phyloP scores from a whole-genome alignment of 441 rosid genomes.

The Omphalea diandra region DNA sequence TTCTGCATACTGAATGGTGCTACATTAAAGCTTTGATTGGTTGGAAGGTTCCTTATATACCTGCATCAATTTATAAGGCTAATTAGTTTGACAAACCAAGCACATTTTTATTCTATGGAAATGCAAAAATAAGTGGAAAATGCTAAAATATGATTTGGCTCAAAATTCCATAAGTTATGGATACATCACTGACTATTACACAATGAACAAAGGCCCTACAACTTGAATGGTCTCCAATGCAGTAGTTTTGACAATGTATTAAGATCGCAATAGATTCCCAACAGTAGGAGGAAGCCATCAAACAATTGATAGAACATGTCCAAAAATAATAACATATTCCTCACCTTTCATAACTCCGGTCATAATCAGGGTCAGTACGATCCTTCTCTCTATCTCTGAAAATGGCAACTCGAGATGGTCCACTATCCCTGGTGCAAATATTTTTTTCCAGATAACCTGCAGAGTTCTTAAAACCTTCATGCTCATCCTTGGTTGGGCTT shows the following conservation, averaged over 20 bases:
- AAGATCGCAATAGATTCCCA: too few relatives aligned
- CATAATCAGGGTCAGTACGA: conserved; percentile 93
- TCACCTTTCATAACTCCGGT: conserved; percentile 84
- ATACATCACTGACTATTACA: background rate
- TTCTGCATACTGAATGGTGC: conserved; percentile 64
- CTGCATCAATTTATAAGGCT: conserved; percentile 37
- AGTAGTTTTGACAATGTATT: too few relatives aligned
- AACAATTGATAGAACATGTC: conserved; percentile 2
- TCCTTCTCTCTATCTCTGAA: conserved; percentile 92
- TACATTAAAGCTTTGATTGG: conserved; percentile 51
- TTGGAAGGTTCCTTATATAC: conserved; percentile 77
- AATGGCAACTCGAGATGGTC: conserved; percentile 73
- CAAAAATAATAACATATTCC: conserved; percentile 8
- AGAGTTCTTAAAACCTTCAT: conserved; percentile 44
- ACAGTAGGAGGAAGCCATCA: background rate
- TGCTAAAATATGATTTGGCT: too few relatives aligned
- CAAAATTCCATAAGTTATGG: background rate
- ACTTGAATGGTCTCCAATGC: background rate
- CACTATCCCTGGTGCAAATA: conserved; percentile 47
- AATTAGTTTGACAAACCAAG: conserved; percentile 7
- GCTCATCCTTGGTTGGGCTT: conserved; percentile 50
- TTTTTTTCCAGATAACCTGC: conserved; percentile 48
- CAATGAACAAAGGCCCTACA: background rate
- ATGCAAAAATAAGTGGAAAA: too few relatives aligned
- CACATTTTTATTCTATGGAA: too few relatives aligned